Percentiles rank a stretch among this genome's conserved stretches.
Conservation (phyloP, 495 filamentous ascomycete genomes). For the Bryoglossum gracile region DNA sequence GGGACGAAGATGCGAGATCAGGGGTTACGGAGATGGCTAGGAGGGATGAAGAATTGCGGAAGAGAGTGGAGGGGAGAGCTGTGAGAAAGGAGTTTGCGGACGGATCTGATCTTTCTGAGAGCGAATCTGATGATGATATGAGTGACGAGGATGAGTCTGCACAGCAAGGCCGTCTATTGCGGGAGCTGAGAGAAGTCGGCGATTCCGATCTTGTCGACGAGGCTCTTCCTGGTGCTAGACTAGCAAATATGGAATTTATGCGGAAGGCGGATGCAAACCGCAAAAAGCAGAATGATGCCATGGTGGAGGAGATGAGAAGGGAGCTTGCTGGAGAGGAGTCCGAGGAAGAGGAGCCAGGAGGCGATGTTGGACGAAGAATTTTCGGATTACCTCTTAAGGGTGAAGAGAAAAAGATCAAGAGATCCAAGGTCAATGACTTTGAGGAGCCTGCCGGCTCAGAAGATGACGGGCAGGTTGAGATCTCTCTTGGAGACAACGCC, state of each 20-base stretch:
- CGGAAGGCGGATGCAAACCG: slow-evolving; percentile 70
- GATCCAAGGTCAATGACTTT: slow-evolving; percentile 40
- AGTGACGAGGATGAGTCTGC: slow-evolving; percentile 44
- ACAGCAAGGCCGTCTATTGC: slow-evolving; percentile 49
- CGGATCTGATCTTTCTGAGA: slow-evolving; percentile 47
- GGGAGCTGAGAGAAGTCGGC: slow-evolving; percentile 44
- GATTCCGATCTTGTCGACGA: slow-evolving; percentile 36
- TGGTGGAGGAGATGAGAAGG: slow-evolving; percentile 64
- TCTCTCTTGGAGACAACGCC: slow-evolving; percentile 16
- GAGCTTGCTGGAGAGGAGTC: slow-evolving; percentile 57
- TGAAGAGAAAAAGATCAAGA: slow-evolving; percentile 13
- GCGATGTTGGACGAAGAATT: slow-evolving; percentile 55
- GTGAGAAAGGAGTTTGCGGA: slow-evolving; percentile 43
- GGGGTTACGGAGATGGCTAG: slow-evolving; percentile 76
- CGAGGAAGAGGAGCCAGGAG: slow-evolving; percentile 42
- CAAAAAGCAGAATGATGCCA: slow-evolving; percentile 73
- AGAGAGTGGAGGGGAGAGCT: slow-evolving; percentile 73
- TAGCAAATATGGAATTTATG: slow-evolving; percentile 87
- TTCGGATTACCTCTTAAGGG: slow-evolving; percentile 49
- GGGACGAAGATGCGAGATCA: slow-evolving; percentile 75
- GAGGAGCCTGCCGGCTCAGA: slow-evolving; percentile 42
- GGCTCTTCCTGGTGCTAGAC: slow-evolving; percentile 35
- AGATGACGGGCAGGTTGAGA: slow-evolving; percentile 18
- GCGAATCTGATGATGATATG: slow-evolving; percentile 42
- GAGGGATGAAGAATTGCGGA: slow-evolving; percentile 76